phyloP scores from a whole-genome alignment of 2,329 filamentous ascomycete genomes.

The Colletotrichum agaves region DNA sequence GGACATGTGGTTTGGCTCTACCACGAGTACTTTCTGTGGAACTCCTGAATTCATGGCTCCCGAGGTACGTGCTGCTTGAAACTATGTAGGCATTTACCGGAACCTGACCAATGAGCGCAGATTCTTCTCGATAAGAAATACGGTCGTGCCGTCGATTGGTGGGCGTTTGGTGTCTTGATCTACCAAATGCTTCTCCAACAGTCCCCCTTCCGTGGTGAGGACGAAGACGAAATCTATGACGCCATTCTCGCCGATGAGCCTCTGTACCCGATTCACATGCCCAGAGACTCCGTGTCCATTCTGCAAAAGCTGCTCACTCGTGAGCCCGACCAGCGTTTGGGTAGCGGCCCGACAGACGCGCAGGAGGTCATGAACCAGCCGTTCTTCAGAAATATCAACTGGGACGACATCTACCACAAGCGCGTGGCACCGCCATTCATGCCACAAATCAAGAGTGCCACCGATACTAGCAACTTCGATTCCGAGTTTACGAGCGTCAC shows the following conservation, averaged over 20 bases:
- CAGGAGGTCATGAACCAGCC: slow-evolving; percentile 99
- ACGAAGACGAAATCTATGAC: slow-evolving; percentile 99
- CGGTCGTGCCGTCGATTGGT: slow-evolving; percentile 97
- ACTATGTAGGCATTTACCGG: not conserved
- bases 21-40: slow-evolving; percentile 97
- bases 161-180: slow-evolving; percentile 98
- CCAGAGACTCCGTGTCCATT: slow-evolving; percentile 95
- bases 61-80: slow-evolving; percentile 69
- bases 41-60: slow-evolving; percentile 99
- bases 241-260: slow-evolving; percentile 98
- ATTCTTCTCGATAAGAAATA: slow-evolving; percentile 99
- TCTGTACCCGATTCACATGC: slow-evolving; percentile 98
- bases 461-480: slow-evolving; percentile 99
- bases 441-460: slow-evolving; percentile 88
- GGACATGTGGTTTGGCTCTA: slow-evolving; percentile 99
- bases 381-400: slow-evolving; percentile 97
- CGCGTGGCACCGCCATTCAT: slow-evolving; percentile 88
- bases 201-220: slow-evolving; percentile 97
- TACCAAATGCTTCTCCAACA: slow-evolving; percentile 99
- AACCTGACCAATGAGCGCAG: slow-evolving; percentile 58
- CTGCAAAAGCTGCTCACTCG: slow-evolving; percentile 96
- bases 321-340: slow-evolving; percentile 91
- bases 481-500: slow-evolving; percentile 98
- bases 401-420: slow-evolving; percentile 99
- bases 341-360: slow-evolving; percentile 94